phyloP scores from a whole-genome alignment of 2,329 filamentous ascomycete genomes.

The Dothiorella sarmentorum region DNA sequence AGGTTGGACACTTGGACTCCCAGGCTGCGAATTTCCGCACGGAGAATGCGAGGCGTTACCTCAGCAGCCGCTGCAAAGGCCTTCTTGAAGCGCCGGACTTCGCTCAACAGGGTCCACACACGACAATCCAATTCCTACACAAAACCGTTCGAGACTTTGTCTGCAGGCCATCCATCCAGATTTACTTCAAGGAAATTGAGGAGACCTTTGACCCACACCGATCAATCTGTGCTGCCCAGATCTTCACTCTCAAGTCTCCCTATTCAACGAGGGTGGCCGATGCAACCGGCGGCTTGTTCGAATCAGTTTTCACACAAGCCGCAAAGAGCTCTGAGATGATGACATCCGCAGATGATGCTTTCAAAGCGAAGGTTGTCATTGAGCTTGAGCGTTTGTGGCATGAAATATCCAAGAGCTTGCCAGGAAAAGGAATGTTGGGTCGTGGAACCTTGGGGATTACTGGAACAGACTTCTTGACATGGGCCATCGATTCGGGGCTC shows the following conservation, averaged over 20 bases:
- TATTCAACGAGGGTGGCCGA: neutral
- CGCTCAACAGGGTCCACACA: neutral
- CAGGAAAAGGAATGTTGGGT: no score
- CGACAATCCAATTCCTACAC: slow-evolving; percentile 19
- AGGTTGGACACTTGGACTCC: neutral
- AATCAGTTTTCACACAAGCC: neutral
- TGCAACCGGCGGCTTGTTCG: no score
- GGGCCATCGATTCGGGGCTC: neutral
- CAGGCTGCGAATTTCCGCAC: neutral
- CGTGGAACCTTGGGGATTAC: no score
- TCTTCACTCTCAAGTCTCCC: neutral
- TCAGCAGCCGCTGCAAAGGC: slow-evolving; percentile 21
- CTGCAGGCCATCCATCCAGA: neutral
- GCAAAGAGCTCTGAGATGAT: neutral
- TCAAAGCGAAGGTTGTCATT: neutral
- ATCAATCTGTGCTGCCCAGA: neutral
- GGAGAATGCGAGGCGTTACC: neutral
- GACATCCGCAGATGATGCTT: neutral
- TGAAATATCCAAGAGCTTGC: no score
- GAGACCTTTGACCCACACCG: neutral
- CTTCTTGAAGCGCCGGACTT: slow-evolving; percentile 18
- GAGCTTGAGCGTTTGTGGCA: neutral
- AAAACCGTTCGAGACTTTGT: slow-evolving; percentile 21
- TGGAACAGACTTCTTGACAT: no score
- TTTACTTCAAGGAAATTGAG: neutral